Conservation (phyloP, 2,329 filamentous ascomycete genomes). For the Aplosporella prunicola region DNA sequence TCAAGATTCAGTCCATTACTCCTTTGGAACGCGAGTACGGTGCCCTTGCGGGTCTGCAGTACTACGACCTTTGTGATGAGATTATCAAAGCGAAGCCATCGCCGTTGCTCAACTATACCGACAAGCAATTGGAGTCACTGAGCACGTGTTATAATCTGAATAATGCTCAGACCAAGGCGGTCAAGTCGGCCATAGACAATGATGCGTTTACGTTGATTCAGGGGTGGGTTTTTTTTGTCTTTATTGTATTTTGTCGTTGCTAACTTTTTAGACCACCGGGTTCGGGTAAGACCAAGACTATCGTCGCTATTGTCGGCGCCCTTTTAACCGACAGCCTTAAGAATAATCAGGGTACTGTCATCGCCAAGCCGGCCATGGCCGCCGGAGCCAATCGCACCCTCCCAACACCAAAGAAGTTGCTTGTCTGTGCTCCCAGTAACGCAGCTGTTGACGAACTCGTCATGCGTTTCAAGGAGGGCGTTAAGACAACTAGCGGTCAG, state of each 20-base stretch:
- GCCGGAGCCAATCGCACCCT: conserved; percentile 18
- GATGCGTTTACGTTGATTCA: conserved; percentile 96
- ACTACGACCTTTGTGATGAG: conserved; percentile 92
- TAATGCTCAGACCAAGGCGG: conserved; percentile 77
- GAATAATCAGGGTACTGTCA: conserved; percentile 37
- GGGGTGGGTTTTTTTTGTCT: conserved; percentile 51
- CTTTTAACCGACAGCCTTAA: conserved; percentile 56
- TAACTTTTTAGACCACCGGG: conserved; percentile 61
- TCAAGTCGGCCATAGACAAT: conserved; percentile 86
- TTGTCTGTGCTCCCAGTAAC: conserved; percentile 97
- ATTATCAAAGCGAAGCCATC: conserved; percentile 84
- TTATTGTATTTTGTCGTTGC: too few relatives aligned
- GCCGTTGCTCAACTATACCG: conserved; percentile 70
- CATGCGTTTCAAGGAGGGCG: conserved; percentile 77
- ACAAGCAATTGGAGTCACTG: conserved; percentile 59
- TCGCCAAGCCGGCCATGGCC: conserved; percentile 29
- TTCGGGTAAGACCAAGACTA: conserved; percentile 97
- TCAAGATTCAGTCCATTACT: conserved; percentile 86
- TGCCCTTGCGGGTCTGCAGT: conserved; percentile 79
- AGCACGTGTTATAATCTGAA: conserved; percentile 78
- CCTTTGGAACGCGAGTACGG: conserved; percentile 94
- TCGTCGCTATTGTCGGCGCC: conserved; percentile 88
- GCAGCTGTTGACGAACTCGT: conserved; percentile 95
- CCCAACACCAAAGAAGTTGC: conserved; percentile 64
- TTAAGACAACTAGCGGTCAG: conserved; percentile 67